phyloP scores from a whole-genome alignment of 2,329 filamentous ascomycete genomes.

The Corinectria fuckeliana region DNA sequence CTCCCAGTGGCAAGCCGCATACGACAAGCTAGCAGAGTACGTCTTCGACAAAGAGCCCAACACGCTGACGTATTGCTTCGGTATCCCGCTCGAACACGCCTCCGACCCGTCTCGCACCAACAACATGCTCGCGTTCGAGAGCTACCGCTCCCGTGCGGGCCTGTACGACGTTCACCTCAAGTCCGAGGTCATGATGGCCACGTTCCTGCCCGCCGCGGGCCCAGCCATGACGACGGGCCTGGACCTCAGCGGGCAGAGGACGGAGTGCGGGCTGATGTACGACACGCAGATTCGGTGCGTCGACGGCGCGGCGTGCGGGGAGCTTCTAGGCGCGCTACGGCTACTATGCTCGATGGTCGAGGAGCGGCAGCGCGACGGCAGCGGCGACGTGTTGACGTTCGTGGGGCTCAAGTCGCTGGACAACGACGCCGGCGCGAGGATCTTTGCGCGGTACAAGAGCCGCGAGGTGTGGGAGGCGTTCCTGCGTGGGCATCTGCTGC shows the following conservation, averaged over 20 bases:
- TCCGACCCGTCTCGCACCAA: constrained; percentile 29
- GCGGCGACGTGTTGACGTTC: constrained; percentile 31
- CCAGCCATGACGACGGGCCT: constrained; percentile 34
- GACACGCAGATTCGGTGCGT: constrained; percentile 28
- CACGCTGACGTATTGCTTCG: constrained; percentile 51
- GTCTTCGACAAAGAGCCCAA: constrained; percentile 44
- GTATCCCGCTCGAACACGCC: constrained; percentile 42
- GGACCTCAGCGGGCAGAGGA: constrained; percentile 22
- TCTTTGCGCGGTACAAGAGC: constrained; percentile 33
- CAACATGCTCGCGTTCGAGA: constrained; percentile 35
- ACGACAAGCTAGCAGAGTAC: constrained; percentile 46
- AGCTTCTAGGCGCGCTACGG: constrained; percentile 23
- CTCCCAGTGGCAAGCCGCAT: constrained; percentile 49
- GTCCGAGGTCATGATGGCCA: constrained; percentile 27
- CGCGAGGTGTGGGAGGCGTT: constrained; percentile 31
- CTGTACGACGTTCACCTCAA: constrained; percentile 34
- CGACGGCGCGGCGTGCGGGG: constrained; percentile 12
- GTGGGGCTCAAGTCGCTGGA: constrained; percentile 29
- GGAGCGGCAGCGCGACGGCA: constrained; percentile 14
- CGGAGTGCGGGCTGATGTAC: constrained; percentile 34
- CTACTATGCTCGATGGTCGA: constrained; percentile 28
- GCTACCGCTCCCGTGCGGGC: constrained; percentile 25
- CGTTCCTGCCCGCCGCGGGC: constrained; percentile 27
- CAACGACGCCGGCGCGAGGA: constrained; percentile 28
- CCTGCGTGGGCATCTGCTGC: constrained; percentile 20